Percentiles rank a stretch among this genome's conserved stretches.
Evolutionary conservation across 1,139 yeast species (phyloP).

Genomic region (Yamadazyma dendronema): DNA sequence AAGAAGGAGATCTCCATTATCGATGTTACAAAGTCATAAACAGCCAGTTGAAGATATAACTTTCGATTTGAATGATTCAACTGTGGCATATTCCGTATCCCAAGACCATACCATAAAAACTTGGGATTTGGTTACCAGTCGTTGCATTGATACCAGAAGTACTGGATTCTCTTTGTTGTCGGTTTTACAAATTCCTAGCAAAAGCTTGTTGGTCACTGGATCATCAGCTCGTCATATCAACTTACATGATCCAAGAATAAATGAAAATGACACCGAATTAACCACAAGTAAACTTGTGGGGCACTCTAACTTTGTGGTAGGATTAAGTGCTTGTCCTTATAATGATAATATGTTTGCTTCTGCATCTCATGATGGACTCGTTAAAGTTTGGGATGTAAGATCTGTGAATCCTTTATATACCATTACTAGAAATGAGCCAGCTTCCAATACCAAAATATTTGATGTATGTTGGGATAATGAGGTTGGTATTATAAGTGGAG

Average conservation of each 20-base stretch:
- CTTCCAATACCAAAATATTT: constrained; percentile 62
- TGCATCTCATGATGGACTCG: constrained; percentile 94
- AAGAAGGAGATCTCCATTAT: constrained; percentile 77
- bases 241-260: constrained; percentile 81
- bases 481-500: constrained; percentile 88
- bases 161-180: constrained; percentile 88
- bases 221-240: constrained; percentile 95
- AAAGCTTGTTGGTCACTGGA: constrained; percentile 80
- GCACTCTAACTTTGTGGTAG: constrained; percentile 87
- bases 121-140: constrained; percentile 88
- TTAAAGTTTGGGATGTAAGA: constrained; percentile 93
- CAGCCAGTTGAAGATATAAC: constrained; percentile 85
- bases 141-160: constrained; percentile 81
- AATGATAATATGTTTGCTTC: constrained; percentile 81
- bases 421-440: constrained; percentile 63
- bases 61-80: constrained; percentile 67
- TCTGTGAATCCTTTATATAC: constrained; percentile 84
- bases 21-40: constrained; percentile 74
- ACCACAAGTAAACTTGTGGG: constrained; percentile 69
- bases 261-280: constrained; percentile 34
- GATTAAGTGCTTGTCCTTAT: constrained; percentile 69
- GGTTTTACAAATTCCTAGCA: constrained; percentile 61
- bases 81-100: constrained; percentile 90
- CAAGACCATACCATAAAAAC: constrained; percentile 95
- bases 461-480: constrained; percentile 81